A percentile compares a stretch with the other conserved stretches of the same genome.
These are phyloP conservation scores for Lasiodiplodia citricola DNA, from an alignment of 2,329 filamentous ascomycete species.

Conservation along the genomic window DNA sequence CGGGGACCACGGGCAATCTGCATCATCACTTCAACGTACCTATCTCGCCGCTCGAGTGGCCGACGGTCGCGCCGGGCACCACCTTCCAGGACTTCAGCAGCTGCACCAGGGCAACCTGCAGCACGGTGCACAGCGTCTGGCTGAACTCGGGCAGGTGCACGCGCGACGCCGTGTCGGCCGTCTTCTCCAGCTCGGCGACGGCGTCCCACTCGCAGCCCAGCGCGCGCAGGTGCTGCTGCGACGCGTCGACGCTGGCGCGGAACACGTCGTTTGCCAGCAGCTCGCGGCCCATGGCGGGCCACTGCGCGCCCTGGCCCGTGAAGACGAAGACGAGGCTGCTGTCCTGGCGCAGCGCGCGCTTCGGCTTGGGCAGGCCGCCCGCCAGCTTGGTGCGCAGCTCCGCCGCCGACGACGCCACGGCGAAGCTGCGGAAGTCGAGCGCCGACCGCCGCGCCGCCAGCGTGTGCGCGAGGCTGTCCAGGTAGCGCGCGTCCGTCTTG, in stretches of 20 bases:
- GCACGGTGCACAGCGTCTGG: slow-evolving; percentile 26
- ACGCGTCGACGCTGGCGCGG: slow-evolving; percentile 31
- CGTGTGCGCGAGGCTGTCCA: slow-evolving; percentile 16
- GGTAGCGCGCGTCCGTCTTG: background rate
- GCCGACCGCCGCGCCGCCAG: slow-evolving; percentile 6
- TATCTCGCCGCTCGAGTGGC: slow-evolving; percentile 29
- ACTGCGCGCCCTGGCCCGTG: slow-evolving; percentile 43
- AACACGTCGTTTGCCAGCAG: slow-evolving; percentile 1
- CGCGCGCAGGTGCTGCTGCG: slow-evolving; percentile 1
- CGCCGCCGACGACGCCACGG: background rate
- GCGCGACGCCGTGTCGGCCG: slow-evolving; percentile 30
- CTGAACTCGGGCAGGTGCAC: slow-evolving; percentile 27
- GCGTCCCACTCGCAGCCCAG: slow-evolving; percentile 29
- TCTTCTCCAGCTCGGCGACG: slow-evolving; percentile 31
- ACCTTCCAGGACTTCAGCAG: slow-evolving; percentile 25
- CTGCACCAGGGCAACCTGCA: slow-evolving; percentile 26
- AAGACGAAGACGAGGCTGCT: slow-evolving; percentile 41
- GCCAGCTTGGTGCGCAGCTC: background rate
- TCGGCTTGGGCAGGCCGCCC: background rate
- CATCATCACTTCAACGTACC: too few species aligned
- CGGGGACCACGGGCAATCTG: too few species aligned
- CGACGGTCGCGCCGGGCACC: background rate
- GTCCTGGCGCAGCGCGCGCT: background rate
- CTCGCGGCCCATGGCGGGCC: slow-evolving; percentile 3
- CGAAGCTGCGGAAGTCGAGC: background rate